These are phyloP conservation scores for Termitomyces sp. DNA, from an alignment of 768 basidiomycete genomes.

Conservation along the genomic window DNA sequence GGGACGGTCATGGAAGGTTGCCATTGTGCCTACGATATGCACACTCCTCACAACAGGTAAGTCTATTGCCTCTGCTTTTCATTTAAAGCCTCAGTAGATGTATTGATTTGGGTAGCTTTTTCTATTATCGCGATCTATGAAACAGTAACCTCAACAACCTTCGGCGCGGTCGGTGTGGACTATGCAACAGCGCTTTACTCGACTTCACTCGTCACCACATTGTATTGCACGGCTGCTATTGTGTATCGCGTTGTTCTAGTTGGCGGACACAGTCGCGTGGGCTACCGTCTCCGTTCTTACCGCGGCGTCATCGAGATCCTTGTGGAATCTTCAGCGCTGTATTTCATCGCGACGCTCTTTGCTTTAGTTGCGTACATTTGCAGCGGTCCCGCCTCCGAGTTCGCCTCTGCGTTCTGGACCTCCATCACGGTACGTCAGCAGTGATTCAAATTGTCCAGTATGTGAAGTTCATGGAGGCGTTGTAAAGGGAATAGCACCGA, in stretches of 20 bases:
- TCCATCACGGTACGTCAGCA: constrained; percentile 14
- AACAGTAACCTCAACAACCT: constrained; percentile 14
- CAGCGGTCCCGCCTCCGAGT: constrained; percentile 19
- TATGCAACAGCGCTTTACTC: constrained; percentile 19
- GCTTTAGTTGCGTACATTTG: constrained; percentile 14
- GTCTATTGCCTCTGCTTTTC: neutral
- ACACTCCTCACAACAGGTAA: constrained; percentile 16
- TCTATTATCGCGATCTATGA: constrained; percentile 17
- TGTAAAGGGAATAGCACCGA: constrained; percentile 17
- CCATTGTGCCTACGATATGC: constrained; percentile 11
- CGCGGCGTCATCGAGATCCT: constrained; percentile 19
- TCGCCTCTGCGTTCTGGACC: constrained; percentile 20
- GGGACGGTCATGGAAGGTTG: constrained; percentile 14
- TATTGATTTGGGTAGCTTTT: constrained; percentile 8
- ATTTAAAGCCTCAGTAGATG: neutral
- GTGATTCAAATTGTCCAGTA: neutral
- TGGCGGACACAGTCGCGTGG: neutral
- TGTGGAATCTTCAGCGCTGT: constrained; percentile 17
- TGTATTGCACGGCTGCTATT: constrained; percentile 18
- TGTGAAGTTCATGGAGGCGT: neutral
- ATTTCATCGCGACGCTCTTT: constrained; percentile 19
- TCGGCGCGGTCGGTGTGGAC: constrained; percentile 16
- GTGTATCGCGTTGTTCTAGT: constrained; percentile 15
- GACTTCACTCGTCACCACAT: constrained; percentile 17
- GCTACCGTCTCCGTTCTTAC: constrained; percentile 13